Percentiles rank a stretch among this genome's conserved stretches.
These are phyloP conservation scores for Mycena olivaceomarginata DNA, from an alignment of 768 basidiomycete species.

Conservation along the genomic window DNA sequence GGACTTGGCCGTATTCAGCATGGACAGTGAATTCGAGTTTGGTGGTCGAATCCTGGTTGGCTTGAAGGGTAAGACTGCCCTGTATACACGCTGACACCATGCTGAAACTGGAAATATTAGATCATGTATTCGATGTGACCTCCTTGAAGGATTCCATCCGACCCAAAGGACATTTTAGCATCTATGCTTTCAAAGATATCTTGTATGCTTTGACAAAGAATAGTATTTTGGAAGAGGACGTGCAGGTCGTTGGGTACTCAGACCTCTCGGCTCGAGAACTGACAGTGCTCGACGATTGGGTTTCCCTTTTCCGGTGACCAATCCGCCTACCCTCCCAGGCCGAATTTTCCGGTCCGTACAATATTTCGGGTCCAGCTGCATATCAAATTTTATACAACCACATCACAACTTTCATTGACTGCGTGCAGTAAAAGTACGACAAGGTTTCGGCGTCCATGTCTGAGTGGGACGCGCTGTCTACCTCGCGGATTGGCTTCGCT, in stretches of 20 bases:
- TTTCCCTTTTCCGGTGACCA: neutral
- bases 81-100: neutral
- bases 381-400: too few relatives aligned
- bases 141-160: neutral
- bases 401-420: too few relatives aligned
- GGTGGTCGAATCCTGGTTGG: neutral
- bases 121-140: constrained; percentile 15
- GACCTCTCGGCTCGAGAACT: neutral
- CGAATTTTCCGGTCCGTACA: too few relatives aligned
- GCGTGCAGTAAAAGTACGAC: too few relatives aligned
- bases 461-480: too few relatives aligned
- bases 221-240: neutral
- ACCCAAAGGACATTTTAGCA: neutral
- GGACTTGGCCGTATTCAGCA: neutral
- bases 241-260: neutral
- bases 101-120: neutral
- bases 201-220: constrained; percentile 1
- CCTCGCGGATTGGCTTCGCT: too few relatives aligned
- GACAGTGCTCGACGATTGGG: neutral
- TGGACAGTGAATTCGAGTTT: neutral
- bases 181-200: neutral
- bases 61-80: neutral
- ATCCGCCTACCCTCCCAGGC: too few relatives aligned
- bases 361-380: too few relatives aligned
- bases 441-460: too few relatives aligned